phyloP scores from a whole-genome alignment of 306 rosid genomes.

The Quercus bicolor region DNA sequence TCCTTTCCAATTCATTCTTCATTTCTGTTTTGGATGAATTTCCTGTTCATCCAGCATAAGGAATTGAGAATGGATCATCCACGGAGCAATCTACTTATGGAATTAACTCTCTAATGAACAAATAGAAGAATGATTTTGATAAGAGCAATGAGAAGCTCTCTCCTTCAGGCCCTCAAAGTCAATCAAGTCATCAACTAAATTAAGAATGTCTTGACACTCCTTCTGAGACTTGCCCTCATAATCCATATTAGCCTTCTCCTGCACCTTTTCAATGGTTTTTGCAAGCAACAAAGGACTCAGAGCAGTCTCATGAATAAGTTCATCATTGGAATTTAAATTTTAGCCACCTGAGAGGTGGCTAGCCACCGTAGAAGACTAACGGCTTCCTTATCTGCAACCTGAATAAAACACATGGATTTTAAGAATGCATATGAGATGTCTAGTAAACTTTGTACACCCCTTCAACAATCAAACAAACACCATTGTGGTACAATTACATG shows the following conservation, averaged over 20 bases:
- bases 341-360: conserved; percentile 74
- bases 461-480: not conserved
- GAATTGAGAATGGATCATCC: conserved; percentile 49
- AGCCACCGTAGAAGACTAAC: conserved; percentile 78
- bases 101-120: conserved; percentile 35
- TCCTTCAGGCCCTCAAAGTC: conserved; percentile 48
- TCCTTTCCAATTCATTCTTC: too few relatives aligned
- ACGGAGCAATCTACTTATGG: conserved; percentile 71
- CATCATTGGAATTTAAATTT: conserved; percentile 79
- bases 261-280: too few relatives aligned
- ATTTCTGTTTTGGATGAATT: too few relatives aligned
- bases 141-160: conserved; percentile 29
- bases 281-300: not conserved
- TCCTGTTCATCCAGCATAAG: conserved; percentile 32
- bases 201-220: not conserved
- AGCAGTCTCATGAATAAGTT: conserved; percentile 70
- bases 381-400: conserved; percentile 71
- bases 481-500: not conserved
- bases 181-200: conserved; percentile 60
- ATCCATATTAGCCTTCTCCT: too few relatives aligned
- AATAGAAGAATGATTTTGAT: not conserved
- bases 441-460: not conserved
- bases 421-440: conserved; percentile 18
- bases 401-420: conserved; percentile 20
- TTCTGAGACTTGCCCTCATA: too few relatives aligned